phyloP scores from a whole-genome alignment of 73 alveolate genomes.

The Paramecium pentaurelia region DNA sequence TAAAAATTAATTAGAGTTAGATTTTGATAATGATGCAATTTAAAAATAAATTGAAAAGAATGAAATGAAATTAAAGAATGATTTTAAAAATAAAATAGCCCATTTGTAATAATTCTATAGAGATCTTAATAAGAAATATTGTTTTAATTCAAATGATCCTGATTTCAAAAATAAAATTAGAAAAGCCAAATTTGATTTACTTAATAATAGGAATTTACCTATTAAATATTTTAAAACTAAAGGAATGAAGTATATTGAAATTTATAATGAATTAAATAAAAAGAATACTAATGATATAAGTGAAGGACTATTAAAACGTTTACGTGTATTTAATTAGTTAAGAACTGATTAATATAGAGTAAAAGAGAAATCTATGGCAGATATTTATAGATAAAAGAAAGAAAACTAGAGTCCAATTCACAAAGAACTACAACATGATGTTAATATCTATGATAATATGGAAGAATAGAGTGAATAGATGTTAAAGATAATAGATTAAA shows the following conservation, averaged over 20 bases:
- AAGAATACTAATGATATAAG: neutral
- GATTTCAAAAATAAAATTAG: neutral
- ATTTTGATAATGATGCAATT: neutral
- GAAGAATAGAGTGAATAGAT: neutral
- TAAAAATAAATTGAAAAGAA: constrained; percentile 13
- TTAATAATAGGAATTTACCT: neutral
- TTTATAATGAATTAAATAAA: neutral
- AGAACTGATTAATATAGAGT: neutral
- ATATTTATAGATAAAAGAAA: neutral
- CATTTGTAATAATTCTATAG: neutral
- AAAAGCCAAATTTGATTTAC: neutral
- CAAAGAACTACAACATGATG: neutral
- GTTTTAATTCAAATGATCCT: neutral
- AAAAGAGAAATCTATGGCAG: neutral
- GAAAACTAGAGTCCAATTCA: neutral
- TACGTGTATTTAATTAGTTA: neutral
- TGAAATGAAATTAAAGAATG: constrained; percentile 36
- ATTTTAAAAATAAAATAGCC: constrained; percentile 7
- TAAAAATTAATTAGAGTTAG: constrained; percentile 9
- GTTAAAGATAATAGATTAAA: neutral
- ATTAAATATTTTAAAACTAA: neutral
- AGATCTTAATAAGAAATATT: neutral
- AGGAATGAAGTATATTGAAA: constrained; percentile 17
- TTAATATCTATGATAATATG: neutral
- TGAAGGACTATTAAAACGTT: neutral